These are phyloP conservation scores for Triticum urartu DNA, from an alignment of 176 grass and related monocot species.

Conservation along the genomic window DNA sequence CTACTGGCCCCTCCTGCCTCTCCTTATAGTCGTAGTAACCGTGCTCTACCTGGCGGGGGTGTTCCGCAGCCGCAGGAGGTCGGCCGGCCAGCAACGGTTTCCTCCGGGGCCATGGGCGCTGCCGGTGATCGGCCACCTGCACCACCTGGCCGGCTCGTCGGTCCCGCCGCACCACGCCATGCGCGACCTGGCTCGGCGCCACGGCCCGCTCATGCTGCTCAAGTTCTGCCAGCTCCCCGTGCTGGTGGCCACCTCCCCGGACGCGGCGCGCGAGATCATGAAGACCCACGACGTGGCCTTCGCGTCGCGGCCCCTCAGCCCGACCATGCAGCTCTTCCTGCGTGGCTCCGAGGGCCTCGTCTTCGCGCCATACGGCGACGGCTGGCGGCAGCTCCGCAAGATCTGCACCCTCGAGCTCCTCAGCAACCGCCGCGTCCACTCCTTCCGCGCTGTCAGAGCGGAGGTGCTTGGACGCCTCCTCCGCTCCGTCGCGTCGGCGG, in stretches of 20 bases:
- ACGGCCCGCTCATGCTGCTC: neutral
- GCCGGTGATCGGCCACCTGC: neutral
- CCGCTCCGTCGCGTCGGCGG: neutral
- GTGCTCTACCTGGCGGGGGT: neutral
- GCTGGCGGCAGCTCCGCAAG: conserved; percentile 30
- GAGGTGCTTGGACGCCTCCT: neutral
- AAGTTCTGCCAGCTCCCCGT: neutral
- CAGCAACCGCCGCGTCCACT: conserved; percentile 14
- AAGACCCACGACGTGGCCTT: neutral
- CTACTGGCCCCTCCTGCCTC: neutral
- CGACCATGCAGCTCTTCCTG: neutral
- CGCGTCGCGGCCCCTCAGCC: neutral
- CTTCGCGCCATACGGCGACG: conserved; percentile 5
- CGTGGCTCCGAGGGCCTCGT: neutral
- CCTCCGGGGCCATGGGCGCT: neutral
- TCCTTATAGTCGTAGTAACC: neutral
- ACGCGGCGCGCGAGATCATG: neutral
- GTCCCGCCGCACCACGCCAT: neutral
- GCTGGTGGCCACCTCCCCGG: neutral
- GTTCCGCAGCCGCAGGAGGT: neutral
- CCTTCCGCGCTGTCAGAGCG: neutral
- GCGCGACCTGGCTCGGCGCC: neutral
- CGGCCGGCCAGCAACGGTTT: neutral
- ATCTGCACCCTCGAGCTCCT: conserved; percentile 35
- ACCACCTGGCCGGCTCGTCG: neutral